A percentile compares a stretch with the other conserved stretches of the same genome.
Conservation (phyloP, 306 rosid genomes). For the Castanea mollissima region DNA sequence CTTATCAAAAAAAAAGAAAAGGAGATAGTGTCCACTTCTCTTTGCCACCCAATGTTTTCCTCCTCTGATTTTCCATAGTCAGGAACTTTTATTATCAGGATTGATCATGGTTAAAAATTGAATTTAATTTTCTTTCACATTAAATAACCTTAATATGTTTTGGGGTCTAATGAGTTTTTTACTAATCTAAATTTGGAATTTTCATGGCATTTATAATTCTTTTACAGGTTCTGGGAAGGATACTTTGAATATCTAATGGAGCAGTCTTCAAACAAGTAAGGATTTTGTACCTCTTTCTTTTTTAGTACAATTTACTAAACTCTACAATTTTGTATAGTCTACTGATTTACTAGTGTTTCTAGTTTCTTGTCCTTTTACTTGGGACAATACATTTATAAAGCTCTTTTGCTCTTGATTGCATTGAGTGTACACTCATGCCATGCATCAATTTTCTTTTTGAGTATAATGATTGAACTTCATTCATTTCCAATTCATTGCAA, state of each 20-base stretch:
- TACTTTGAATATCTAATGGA: slow-evolving; percentile 95
- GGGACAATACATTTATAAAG: not conserved
- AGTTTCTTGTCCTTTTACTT: not conserved
- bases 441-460: too few species aligned
- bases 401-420: not conserved
- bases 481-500: too few species aligned
- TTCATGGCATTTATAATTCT: slow-evolving; percentile 11
- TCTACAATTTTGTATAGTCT: not conserved
- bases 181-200: not conserved
- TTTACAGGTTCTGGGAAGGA: slow-evolving; percentile 95
- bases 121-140: not conserved
- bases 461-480: too few species aligned
- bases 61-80: not conserved
- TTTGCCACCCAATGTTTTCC: not conserved
- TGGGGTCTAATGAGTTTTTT: not conserved
- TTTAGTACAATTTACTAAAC: not conserved
- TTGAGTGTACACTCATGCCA: not conserved
- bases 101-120: not conserved
- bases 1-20: not conserved
- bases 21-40: not conserved
- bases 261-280: slow-evolving; percentile 80
- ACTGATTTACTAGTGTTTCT: not conserved
- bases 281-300: slow-evolving; percentile 16
- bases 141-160: not conserved
- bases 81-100: not conserved